Conservation (phyloP, 768 basidiomycete genomes). For the Filobasidium wieringae region DNA sequence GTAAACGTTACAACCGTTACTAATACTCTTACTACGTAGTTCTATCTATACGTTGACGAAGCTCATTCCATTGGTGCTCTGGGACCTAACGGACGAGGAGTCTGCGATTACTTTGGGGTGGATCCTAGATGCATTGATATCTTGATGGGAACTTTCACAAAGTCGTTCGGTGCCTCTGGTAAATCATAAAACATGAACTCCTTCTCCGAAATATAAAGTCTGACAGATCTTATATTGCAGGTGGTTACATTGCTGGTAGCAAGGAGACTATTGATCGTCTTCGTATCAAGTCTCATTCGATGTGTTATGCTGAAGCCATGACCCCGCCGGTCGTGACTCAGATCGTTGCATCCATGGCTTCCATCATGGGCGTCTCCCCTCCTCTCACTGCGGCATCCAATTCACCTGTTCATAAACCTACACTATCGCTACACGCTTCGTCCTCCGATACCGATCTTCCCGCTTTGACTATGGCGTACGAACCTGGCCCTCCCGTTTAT, state of each 20-base stretch:
- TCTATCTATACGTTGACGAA: conserved; percentile 91
- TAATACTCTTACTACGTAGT: conserved; percentile 45
- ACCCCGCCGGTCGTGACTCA: conserved; percentile 83
- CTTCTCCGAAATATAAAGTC: too few relatives aligned
- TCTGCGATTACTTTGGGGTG: conserved; percentile 84
- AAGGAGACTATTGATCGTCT: conserved; percentile 70
- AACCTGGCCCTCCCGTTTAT: conserved; percentile 21
- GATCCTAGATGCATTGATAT: conserved; percentile 72
- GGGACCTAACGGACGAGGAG: conserved; percentile 86
- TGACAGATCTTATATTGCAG: conserved; percentile 51
- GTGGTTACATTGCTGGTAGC: conserved; percentile 83
- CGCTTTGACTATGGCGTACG: conserved; percentile 19
- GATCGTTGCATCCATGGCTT: conserved; percentile 80
- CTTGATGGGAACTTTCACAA: conserved; percentile 96
- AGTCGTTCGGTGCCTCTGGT: conserved; percentile 35
- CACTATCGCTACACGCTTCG: conserved; percentile 12
- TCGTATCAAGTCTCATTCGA: conserved; percentile 67
- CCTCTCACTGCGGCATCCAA: conserved; percentile 36
- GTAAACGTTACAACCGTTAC: background rate
- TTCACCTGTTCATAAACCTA: conserved; percentile 7
- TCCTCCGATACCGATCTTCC: conserved; percentile 39
- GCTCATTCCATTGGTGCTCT: conserved; percentile 95
- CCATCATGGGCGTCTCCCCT: conserved; percentile 71
- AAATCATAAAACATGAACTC: conserved; percentile 46
- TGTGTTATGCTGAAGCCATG: conserved; percentile 80